Evolutionary conservation across 805 yeast species (phyloP).

Genomic region (Yamadazyma sp.): DNA sequence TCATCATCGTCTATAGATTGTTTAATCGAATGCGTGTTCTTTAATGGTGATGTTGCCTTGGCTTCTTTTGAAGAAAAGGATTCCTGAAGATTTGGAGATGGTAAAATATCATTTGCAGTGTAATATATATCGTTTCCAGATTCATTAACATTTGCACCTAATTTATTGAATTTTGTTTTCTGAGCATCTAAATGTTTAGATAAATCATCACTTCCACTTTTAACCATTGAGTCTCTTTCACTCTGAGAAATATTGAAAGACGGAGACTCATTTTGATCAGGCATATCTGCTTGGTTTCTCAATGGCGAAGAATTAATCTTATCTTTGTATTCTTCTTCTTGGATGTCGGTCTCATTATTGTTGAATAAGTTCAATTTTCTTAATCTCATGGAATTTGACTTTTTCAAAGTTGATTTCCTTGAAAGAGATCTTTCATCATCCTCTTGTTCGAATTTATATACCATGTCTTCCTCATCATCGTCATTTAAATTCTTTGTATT

Average conservation of each 20-base stretch:
- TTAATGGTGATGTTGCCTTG: slow-evolving; percentile 5
- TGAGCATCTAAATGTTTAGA: slow-evolving; percentile 12
- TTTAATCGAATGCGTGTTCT: slow-evolving; percentile 3
- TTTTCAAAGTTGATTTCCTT: slow-evolving; percentile 37
- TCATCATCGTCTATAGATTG: slow-evolving; percentile 1
- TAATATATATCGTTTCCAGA: slow-evolving; percentile 19
- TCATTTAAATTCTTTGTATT: slow-evolving; percentile 6
- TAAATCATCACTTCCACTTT: slow-evolving; percentile 17
- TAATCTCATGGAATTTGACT: slow-evolving; percentile 39
- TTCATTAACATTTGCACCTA: slow-evolving; percentile 17
- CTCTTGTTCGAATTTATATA: slow-evolving; percentile 29
- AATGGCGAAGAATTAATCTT: not conserved
- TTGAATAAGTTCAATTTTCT: slow-evolving; percentile 38
- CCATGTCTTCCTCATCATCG: slow-evolving; percentile 25
- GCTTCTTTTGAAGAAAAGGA: slow-evolving; percentile 9
- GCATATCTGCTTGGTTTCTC: slow-evolving; percentile 1
- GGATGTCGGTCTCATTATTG: slow-evolving; percentile 11
- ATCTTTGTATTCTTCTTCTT: slow-evolving; percentile 6
- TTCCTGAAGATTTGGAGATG: slow-evolving; percentile 13
- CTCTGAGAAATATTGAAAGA: slow-evolving; percentile 16
- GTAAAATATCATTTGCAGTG: slow-evolving; percentile 17
- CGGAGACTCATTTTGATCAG: slow-evolving; percentile 15
- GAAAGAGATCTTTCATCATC: slow-evolving; percentile 29
- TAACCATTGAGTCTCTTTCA: slow-evolving; percentile 13
- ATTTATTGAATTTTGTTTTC: slow-evolving; percentile 14